Conservation (phyloP, 2,329 filamentous ascomycete species). For the Chrysosporium queenslandicum region DNA sequence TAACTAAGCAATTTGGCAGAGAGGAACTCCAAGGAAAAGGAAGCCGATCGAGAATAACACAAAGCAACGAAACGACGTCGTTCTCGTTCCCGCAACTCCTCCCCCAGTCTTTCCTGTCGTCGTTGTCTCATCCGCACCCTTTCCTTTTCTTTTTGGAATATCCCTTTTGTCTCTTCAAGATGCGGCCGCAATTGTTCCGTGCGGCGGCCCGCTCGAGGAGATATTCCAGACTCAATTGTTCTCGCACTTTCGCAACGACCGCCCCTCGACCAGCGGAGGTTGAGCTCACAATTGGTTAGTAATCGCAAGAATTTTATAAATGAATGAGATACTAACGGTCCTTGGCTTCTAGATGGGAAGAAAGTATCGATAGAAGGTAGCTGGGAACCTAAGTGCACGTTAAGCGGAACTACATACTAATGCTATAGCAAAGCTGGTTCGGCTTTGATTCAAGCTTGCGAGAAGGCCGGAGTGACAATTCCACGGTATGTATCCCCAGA, state of each 20-base stretch:
- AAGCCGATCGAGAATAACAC: slow-evolving; percentile 15
- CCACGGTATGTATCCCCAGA: slow-evolving; percentile 54
- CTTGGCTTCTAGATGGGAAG: slow-evolving; percentile 64
- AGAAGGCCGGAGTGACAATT: slow-evolving; percentile 86
- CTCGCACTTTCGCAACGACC: slow-evolving; percentile 74
- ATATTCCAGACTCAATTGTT: slow-evolving; percentile 46
- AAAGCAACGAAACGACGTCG: slow-evolving; percentile 12
- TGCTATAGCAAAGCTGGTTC: slow-evolving; percentile 60
- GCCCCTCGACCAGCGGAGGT: slow-evolving; percentile 75
- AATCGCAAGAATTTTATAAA: slow-evolving; percentile 46
- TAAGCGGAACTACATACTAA: slow-evolving; percentile 25
- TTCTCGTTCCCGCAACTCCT: slow-evolving; percentile 11
- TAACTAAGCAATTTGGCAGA: slow-evolving; percentile 5
- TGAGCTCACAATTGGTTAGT: slow-evolving; percentile 85
- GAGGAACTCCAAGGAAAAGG: slow-evolving; percentile 10
- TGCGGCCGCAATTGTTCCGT: slow-evolving; percentile 56
- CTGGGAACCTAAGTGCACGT: slow-evolving; percentile 3
- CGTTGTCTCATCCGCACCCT: background rate
- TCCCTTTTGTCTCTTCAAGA: slow-evolving; percentile 29
- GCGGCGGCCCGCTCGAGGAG: slow-evolving; percentile 49
- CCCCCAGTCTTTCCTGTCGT: background rate
- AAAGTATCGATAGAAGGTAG: slow-evolving; percentile 96
- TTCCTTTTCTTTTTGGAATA: slow-evolving; percentile 5
- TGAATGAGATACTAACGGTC: slow-evolving; percentile 29
- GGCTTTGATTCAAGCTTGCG: slow-evolving; percentile 96